Base-by-base conservation (phyloP, 768 basidiomycete species). In the Pisolithus marmoratus region DNA sequence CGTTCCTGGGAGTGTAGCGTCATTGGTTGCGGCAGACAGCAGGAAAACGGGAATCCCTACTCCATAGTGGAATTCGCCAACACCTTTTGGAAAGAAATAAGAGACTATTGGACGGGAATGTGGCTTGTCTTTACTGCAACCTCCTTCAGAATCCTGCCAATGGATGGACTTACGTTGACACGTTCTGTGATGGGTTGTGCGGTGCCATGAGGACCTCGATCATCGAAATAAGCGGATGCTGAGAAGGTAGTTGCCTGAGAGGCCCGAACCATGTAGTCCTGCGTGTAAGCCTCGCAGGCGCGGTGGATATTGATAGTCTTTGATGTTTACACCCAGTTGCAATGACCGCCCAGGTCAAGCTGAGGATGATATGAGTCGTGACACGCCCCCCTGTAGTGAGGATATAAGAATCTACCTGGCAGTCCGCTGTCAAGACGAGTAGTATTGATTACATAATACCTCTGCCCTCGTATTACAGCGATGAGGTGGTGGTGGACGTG, bases 61-160 rank as follows among this genome's bases (percentile, higher is more conserved):
- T 55, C 95, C 95, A 73, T 97, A 99, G 66, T 99, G 96, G 66
- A 93, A 90, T 55, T 89, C 85, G 3, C 96, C 96, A 2, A 97
- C 89, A 46, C 86, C 90, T 70, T 88, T 87, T 0, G 96, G 93
- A 60, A 88, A 94, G 71, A 94, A 99, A 69, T 98, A 99, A 2
- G 94, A 94, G 8, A 99, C 96, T 58, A 90, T 84, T 0, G 92
- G 90, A 20, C 86, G 79, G 42, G 58, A 69, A 54, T 63, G 59
- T 3, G 60, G 55, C 66, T 68, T 58, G 65, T 40, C 46, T 62
- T 63, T 41, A 54, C 51, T 52, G 63, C 57, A 59, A 59, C 53
- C 48, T 31, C 51, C 31, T 41, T 47, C n/a, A 27, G 29, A 1
- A 15, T 23, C 50, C 4, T 34, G 27, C 41, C n/a, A 45, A 17